A percentile compares a stretch with the other conserved stretches of the same genome.
Evolutionary conservation across 2,329 filamentous ascomycete species (phyloP).

Genomic region (Coniochaeta sp.): DNA sequence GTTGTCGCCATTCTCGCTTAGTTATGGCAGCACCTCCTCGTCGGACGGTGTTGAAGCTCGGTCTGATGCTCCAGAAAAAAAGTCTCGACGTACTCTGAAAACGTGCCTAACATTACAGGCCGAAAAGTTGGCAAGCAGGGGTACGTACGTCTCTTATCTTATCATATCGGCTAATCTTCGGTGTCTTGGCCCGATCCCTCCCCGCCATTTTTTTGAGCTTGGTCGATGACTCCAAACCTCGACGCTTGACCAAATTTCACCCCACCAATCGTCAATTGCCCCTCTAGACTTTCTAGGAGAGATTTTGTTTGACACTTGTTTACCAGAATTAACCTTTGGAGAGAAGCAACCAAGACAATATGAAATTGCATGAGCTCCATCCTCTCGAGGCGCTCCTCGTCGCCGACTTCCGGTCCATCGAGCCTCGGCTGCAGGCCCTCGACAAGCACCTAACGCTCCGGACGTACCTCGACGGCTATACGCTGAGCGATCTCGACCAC

Average conservation of each 20-base stretch:
- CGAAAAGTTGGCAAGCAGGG: neutral
- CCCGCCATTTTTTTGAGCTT: neutral
- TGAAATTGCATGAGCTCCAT: conserved; percentile 52
- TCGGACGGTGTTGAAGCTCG: neutral
- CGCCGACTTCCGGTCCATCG: conserved; percentile 75
- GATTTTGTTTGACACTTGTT: neutral
- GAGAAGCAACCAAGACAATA: conserved; percentile 21
- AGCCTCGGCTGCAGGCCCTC: conserved; percentile 65
- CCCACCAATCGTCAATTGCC: neutral
- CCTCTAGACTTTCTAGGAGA: neutral
- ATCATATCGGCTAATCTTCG: neutral
- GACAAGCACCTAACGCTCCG: conserved; percentile 84
- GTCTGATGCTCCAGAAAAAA: neutral
- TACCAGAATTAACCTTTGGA: neutral
- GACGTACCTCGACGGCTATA: conserved; percentile 79
- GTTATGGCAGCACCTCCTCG: neutral
- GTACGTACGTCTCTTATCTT: conserved; percentile 2
- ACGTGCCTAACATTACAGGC: neutral
- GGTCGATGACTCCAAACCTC: neutral
- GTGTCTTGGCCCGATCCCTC: neutral
- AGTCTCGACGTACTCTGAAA: neutral
- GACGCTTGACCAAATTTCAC: neutral
- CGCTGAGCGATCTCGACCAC: conserved; percentile 67
- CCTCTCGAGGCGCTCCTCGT: conserved; percentile 40
- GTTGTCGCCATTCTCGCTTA: conserved; percentile 38